phyloP scores from a whole-genome alignment of 345 rosid species.

The Eucalyptus cloeziana region DNA sequence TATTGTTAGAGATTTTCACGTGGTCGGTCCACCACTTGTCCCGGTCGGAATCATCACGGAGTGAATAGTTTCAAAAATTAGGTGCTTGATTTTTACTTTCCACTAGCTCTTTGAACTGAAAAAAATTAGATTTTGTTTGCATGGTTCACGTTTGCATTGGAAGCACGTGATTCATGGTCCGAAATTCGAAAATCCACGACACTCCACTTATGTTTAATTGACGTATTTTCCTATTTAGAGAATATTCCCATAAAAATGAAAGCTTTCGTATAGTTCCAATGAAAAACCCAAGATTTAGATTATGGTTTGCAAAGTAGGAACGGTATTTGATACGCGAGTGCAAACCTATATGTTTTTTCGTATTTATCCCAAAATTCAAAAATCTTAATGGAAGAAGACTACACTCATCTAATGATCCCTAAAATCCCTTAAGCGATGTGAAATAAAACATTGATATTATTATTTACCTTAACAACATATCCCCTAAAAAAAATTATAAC shows the following conservation, averaged over 20 bases:
- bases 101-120: not conserved
- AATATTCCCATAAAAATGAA: not conserved
- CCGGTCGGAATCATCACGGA: not conserved
- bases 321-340: not conserved
- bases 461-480: not conserved
- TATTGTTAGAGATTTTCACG: not conserved
- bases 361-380: not conserved
- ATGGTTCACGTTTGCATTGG: not conserved
- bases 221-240: not conserved
- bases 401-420: not conserved
- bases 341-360: not conserved
- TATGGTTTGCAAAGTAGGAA: not conserved
- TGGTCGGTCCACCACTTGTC: not conserved
- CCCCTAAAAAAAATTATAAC: not conserved
- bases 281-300: not conserved
- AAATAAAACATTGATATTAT: not conserved
- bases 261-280: not conserved
- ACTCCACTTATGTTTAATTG: not conserved
- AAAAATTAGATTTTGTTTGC: not conserved
- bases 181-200: not conserved
- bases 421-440: not conserved
- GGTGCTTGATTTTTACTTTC: not conserved
- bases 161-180: not conserved
- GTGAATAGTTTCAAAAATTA: not conserved
- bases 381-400: not conserved